These are phyloP conservation scores for Amanita phalloides DNA, from an alignment of 768 basidiomycete genomes.

Conservation along the genomic window DNA sequence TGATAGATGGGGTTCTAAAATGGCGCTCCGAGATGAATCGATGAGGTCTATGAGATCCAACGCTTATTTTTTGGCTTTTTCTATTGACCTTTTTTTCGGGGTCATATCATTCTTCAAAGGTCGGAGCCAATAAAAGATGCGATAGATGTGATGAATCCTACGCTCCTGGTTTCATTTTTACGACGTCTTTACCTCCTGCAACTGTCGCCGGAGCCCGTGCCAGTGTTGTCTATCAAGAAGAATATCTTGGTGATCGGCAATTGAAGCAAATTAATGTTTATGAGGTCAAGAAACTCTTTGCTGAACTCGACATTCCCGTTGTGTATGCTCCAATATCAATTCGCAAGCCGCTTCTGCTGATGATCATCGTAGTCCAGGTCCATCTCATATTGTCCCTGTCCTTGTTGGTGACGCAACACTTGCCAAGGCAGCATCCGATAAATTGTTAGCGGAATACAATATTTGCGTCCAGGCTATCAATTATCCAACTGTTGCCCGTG, in stretches of 20 bases:
- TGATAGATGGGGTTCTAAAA: too few relatives aligned
- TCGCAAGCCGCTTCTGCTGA: background rate
- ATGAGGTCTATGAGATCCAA: too few relatives aligned
- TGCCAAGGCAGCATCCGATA: conserved; percentile 89
- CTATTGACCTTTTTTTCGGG: too few relatives aligned
- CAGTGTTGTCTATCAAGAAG: conserved; percentile 87
- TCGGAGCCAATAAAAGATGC: too few relatives aligned
- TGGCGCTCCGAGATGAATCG: too few relatives aligned
- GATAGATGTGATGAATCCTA: conserved; percentile 41
- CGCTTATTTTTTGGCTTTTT: too few relatives aligned
- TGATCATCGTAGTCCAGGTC: conserved; percentile 54
- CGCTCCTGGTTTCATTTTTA: conserved; percentile 98
- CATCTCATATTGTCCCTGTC: conserved; percentile 95
- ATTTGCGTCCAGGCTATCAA: conserved; percentile 99
- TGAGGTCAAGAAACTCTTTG: conserved; percentile 74
- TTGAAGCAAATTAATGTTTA: conserved; percentile 94
- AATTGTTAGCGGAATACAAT: conserved; percentile 76
- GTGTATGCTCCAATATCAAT: conserved; percentile 36
- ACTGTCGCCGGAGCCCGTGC: conserved; percentile 90
- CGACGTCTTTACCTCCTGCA: conserved; percentile 92
- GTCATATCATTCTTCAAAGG: too few relatives aligned
- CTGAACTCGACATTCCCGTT: conserved; percentile 82
- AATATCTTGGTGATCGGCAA: conserved; percentile 85
- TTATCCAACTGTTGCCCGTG: conserved; percentile 90
- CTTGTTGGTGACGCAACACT: conserved; percentile 90